Conservation (phyloP, 371 early-diverging fungal genomes). For the Zopfochytrium polystomum region DNA sequence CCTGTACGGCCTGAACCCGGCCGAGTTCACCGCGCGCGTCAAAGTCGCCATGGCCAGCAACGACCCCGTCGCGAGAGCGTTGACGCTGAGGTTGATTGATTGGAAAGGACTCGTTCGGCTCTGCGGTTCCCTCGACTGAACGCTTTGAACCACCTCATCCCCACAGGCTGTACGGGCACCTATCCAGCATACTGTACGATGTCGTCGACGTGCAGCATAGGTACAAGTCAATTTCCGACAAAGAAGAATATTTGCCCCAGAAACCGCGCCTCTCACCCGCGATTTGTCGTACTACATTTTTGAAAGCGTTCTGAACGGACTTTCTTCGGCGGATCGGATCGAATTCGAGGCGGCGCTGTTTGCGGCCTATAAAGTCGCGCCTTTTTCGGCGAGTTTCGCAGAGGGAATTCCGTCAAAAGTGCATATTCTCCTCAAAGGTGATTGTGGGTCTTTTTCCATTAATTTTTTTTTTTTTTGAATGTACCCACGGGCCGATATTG, state of each 20-base stretch:
- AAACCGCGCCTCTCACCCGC: not conserved
- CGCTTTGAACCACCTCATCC: not conserved
- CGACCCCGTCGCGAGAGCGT: constrained; percentile 19
- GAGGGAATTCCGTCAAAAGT: too few relatives aligned
- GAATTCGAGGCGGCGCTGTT: constrained; percentile 21
- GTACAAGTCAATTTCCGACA: not conserved
- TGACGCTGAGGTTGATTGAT: constrained; percentile 17
- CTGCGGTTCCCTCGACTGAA: not conserved
- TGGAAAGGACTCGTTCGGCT: not conserved
- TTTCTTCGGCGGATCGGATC: constrained; percentile 12
- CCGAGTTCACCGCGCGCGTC: constrained; percentile 13
- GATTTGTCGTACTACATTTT: not conserved
- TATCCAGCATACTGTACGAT: constrained; percentile 11
- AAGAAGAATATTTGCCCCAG: not conserved
- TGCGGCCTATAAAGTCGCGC: constrained; percentile 16
- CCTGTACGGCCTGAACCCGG: not conserved
- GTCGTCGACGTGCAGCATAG: constrained; percentile 22
- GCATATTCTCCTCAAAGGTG: too few relatives aligned
- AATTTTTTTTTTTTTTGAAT: too few relatives aligned
- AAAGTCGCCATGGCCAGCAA: constrained; percentile 23
- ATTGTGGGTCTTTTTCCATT: too few relatives aligned
- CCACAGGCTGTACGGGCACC: constrained; percentile 16
- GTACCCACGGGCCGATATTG: too few relatives aligned
- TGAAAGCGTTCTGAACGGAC: constrained; percentile 12
- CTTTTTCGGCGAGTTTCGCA: too few relatives aligned